A percentile compares a stretch with the other conserved stretches of the same genome.
Evolutionary conservation across 345 rosid species (phyloP).

Genomic region (Acer negundo): DNA sequence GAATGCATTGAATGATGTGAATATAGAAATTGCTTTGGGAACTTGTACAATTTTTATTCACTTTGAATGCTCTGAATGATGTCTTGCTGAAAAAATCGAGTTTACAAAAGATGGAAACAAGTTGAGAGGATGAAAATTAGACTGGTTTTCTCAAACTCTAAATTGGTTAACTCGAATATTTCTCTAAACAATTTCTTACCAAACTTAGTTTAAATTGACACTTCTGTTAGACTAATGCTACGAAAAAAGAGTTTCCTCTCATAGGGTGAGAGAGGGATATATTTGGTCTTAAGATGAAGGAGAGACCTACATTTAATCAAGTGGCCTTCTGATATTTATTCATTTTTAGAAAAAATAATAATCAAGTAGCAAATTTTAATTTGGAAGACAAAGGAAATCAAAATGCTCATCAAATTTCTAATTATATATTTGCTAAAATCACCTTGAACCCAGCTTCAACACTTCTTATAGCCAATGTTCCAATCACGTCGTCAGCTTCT

Average conservation of each 20-base stretch:
- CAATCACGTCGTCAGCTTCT: slow-evolving; percentile 99
- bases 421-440: slow-evolving; percentile 8
- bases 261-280: not conserved
- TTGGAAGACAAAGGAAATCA: not conserved
- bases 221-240: not conserved
- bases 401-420: not conserved
- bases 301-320: not conserved
- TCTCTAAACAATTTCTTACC: not conserved
- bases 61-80: not conserved
- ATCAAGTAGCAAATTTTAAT: slow-evolving; percentile 13
- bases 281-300: not conserved
- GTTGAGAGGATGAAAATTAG: not conserved
- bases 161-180: not conserved
- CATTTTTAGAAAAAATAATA: not conserved
- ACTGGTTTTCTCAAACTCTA: too few relatives aligned
- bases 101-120: not conserved
- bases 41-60: not conserved
- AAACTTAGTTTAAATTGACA: not conserved
- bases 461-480: slow-evolving; percentile 87
- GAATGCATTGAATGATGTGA: not conserved
- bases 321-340: not conserved
- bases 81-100: not conserved
- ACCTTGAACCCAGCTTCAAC: slow-evolving; percentile 84
- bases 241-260: not conserved
- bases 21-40: not conserved